Evolutionary conservation across 169 alveolate species (phyloP), one percentile per base, ranked within the genome.

Genomic region (Eimeria acervulina): DNA sequence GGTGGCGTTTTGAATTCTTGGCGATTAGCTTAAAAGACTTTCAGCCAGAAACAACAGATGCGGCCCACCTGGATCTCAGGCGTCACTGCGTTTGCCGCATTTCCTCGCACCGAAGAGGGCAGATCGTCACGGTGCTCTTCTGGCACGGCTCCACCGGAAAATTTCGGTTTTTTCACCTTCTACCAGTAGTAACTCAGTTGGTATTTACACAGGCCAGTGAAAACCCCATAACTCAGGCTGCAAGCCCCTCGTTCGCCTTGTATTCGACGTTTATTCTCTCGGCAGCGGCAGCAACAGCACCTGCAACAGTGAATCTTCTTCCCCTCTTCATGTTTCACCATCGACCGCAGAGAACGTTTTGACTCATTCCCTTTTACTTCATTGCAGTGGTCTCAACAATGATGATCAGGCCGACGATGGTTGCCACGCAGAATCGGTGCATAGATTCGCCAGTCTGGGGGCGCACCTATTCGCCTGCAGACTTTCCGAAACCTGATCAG

Each of bases 401-500:
- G 94, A 63, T 47, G 83, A 87, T 28, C 61, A 61, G 83, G 66
- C 94, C 94, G 36, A 87, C 81, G 68, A 63, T 87, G 83, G 94
- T 63, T 38, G 94, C 70, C 61, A 42, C 59, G 61, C 94, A 87
- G 31, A 87, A 63, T 63, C 94, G 59, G 70, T 59, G 94, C 94
- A 87, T 59, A 47, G 94, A 63, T 59, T 87, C 94, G 38, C 81
- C 94, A 87, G 61, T 63, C 5, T 87, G 83, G 94, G 80, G 94
- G 44, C 94, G 70, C 66, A 59, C 94, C 42, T 87, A 47, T 66
- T 87, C 94, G 23, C 66, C 83, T 36, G 70, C 83, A 61, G 78
- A 52, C 59, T 87, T 87, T 36, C 81, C 78, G 12, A 8, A 31
- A 31, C 51, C 83, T 42, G 68, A 87, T 8, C 66, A 59, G 36